phyloP scores from a whole-genome alignment of 2,329 filamentous ascomycete species.

The Knoxdaviesia proteae region DNA sequence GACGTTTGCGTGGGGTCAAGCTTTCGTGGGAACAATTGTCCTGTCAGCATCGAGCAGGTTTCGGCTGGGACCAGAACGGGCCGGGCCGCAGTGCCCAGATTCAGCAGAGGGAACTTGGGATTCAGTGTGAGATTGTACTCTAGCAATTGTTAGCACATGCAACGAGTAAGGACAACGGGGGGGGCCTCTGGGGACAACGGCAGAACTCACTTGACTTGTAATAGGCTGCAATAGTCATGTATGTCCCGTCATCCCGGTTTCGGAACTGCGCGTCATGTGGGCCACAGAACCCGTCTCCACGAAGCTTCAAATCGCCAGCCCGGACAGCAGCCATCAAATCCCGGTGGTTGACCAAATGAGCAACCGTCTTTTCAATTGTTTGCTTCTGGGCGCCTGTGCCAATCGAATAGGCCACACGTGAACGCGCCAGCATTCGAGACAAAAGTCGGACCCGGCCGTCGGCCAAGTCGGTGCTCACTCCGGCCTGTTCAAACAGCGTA shows the following conservation, averaged over 20 bases:
- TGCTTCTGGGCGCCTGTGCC: too few relatives aligned
- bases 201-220: constrained; percentile 18
- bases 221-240: constrained; percentile 20
- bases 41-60: constrained; percentile 35
- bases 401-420: too few relatives aligned
- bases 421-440: too few relatives aligned
- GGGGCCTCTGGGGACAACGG: too few relatives aligned
- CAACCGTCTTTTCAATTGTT: too few relatives aligned
- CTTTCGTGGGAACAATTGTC: constrained; percentile 28
- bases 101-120: constrained; percentile 35
- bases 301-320: too few relatives aligned
- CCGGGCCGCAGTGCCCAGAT: constrained; percentile 34
- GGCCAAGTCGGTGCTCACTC: not conserved
- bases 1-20: constrained; percentile 39
- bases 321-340: too few relatives aligned
- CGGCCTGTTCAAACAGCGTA: constrained; percentile 1
- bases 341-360: too few relatives aligned
- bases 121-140: constrained; percentile 15
- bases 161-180: too few relatives aligned
- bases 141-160: constrained; percentile 3
- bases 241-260: constrained; percentile 2
- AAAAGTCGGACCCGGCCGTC: too few relatives aligned
- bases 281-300: too few relatives aligned
- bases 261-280: too few relatives aligned
- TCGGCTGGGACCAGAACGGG: constrained; percentile 49